A percentile compares a stretch with the other conserved stretches of the same genome.
Conservation (phyloP, 805 yeast genomes). For the Candida piceae region DNA sequence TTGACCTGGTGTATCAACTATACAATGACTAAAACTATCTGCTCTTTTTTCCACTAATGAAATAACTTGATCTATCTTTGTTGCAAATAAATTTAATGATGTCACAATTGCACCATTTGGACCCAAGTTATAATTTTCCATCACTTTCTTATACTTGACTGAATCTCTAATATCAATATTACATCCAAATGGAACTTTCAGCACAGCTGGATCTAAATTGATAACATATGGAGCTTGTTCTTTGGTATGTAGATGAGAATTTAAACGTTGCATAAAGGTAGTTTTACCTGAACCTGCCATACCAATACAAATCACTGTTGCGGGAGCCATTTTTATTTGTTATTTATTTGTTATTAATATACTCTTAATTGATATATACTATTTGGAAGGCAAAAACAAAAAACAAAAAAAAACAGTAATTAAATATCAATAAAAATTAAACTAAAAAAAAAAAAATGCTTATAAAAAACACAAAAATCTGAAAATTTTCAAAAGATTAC, state of each 20-base stretch:
- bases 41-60: constrained; percentile 76
- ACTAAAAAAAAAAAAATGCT: no score
- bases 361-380: no score
- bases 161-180: constrained; percentile 96
- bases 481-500: no score
- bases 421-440: no score
- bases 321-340: constrained; percentile 27
- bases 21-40: constrained; percentile 56
- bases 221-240: constrained; percentile 83
- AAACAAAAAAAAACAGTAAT: no score
- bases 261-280: constrained; percentile 92
- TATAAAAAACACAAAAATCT: no score
- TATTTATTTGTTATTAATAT: no score
- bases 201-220: constrained; percentile 94
- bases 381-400: no score
- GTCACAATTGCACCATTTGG: constrained; percentile 99
- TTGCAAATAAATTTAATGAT: constrained; percentile 82
- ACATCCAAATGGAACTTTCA: constrained; percentile 88
- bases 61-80: constrained; percentile 95
- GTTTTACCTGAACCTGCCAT: constrained; percentile 85
- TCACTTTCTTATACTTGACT: constrained; percentile 89
- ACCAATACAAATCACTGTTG: constrained; percentile 36
- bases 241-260: constrained; percentile 76
- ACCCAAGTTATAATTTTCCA: constrained; percentile 92
- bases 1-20: constrained; percentile 97